Evolutionary conservation across 805 yeast species (phyloP), one percentile per base, ranked within the genome.

Genomic region (Ogataea pini): DNA sequence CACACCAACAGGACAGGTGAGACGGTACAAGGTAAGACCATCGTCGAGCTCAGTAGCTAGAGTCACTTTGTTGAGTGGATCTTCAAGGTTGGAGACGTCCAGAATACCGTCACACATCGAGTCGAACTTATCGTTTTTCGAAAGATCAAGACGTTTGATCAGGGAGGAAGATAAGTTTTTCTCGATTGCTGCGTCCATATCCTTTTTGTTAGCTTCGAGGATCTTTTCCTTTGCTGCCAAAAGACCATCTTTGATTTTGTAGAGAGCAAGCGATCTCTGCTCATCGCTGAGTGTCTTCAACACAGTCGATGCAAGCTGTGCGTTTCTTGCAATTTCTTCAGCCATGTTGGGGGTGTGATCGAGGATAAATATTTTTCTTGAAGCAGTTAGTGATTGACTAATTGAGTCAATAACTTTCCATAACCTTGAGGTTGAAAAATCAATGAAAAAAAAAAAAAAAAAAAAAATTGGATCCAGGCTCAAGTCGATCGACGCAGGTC

Each of bases 1-100:
- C 0, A 89, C 97, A 16, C 99, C 99, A 4, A 94, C 90, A 12
- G 99, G 99, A 22, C 96, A 87, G 4, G 96, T 85, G 10, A 92
- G 77, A 62, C 96, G 75, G 67, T 82, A 86, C 51, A 94, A 72
- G 43, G 82, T 85, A 54, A 94, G 78, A n/a, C 89, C 95, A 46
- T 89, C 96, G 64, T 94, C 99, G 27, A 94, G 73, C 65, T 89
- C 82, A 36, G 85, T 82, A 31, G 95, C 90, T 58, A 94, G 72
- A 2, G 94, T 86, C 52, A 86, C 70, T 64, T 85, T 86, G n/a
- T 97, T 96, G 33, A 92, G 85, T 14, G 99, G 99, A 65, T 94
- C 98, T 25, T 84, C 87, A 45, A 94, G 75, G 2, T 78, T 78
- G 1, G 96, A 94, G 16, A 94, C 99, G 58, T 94, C 99, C 40